These are phyloP conservation scores for Zygosaccharomyces rouxii DNA, from an alignment of 805 yeast genomes.

Conservation along the genomic window DNA sequence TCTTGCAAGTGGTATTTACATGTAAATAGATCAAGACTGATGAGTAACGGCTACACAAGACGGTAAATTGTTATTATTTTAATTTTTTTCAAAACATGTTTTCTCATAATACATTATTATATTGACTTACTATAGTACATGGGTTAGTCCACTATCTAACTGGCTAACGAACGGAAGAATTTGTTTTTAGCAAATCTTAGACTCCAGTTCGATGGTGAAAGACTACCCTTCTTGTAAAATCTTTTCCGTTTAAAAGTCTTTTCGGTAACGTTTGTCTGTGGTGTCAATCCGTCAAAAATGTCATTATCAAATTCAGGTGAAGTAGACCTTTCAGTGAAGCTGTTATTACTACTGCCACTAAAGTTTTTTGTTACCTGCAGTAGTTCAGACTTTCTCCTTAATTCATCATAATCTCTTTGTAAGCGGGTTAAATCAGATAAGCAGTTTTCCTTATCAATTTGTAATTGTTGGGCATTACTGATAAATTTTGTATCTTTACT, in stretches of 20 bases:
- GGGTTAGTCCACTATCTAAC: background rate
- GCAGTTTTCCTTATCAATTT: background rate
- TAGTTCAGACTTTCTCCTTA: background rate
- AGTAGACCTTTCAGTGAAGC: background rate
- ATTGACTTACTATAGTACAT: background rate
- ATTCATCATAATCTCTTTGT: background rate
- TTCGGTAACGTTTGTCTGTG: background rate
- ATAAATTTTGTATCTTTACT: background rate
- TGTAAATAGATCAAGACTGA: constrained; percentile 6
- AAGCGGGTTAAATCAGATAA: background rate
- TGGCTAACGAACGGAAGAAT: background rate
- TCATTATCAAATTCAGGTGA: background rate
- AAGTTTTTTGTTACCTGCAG: background rate
- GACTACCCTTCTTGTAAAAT: background rate
- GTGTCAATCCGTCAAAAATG: background rate
- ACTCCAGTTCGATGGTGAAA: background rate
- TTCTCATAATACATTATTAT: background rate
- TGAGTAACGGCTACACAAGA: constrained; percentile 15
- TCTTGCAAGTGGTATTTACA: background rate
- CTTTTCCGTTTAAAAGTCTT: background rate
- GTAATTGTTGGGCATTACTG: background rate
- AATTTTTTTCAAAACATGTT: background rate
- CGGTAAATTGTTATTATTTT: background rate
- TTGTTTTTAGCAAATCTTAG: background rate
- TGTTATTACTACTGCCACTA: background rate